Base-by-base conservation (phyloP, 306 rosid species). In the Glycine latifolia region DNA sequence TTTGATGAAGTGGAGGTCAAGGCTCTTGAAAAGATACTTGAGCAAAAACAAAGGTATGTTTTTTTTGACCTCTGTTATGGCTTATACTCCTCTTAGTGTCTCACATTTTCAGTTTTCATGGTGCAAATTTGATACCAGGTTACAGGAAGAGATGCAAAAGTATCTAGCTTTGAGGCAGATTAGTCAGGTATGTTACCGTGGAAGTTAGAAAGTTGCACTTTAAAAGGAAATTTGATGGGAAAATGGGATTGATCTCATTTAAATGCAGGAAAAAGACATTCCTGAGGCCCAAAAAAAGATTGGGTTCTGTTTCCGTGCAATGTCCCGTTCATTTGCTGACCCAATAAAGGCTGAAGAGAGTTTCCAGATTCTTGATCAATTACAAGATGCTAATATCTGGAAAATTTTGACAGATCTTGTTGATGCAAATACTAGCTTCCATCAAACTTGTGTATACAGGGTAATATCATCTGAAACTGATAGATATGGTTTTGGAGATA, bases 141-240 rank as follows among this genome's bases (percentile, higher is more conserved):
- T 95, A 88, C 96, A 90, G 83, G 97, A 89, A 90, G 99, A 95
- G 94, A 92, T 92, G 94, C 97, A 91, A 87, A 91, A 89, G 88
- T 95, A 90, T 86, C 91, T 95, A 82, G 86, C 92, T 53, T 88
- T 95, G 79, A 89, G 94, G 88, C 98, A 91, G 89, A 88, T 60
- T 83, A 87, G 74, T 89, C 92, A 89, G 98, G 99, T 93, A 87
- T 79, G 91, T 65, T 76, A 78, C 81, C 80, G 46, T 76, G 76
- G 9, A 74, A 66, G 62, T 73, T 77, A 76, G 75, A 39, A 39
- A 78, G 62, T 33, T 47, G 81, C 62, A 76, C 43, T 66, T 86
- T 78, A 55, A 56, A 54, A 68, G 43, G 63, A 75, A 79, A 43
- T 75, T 73, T 84, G 77, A 80, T 77, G 79, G 83, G 82, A 62